Evolutionary conservation across 192 early-diverging fungal species (phyloP).

Genomic region (Lobosporangium transversale): DNA sequence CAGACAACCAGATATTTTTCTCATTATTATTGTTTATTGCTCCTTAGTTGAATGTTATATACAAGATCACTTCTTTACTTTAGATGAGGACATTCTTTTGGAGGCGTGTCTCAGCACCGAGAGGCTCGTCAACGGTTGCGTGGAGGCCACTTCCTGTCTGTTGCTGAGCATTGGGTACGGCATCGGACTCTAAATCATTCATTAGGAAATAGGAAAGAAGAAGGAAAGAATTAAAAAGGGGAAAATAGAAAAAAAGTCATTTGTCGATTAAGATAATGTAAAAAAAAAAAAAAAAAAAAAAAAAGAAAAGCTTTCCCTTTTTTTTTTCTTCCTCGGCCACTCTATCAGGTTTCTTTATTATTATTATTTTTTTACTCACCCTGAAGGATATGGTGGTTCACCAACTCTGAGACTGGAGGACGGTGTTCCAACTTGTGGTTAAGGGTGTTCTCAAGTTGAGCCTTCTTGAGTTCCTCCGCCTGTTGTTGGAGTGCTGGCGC

Average conservation of each 20-base stretch:
- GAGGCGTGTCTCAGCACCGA: background rate
- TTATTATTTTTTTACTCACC: constrained; percentile 26
- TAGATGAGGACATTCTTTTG: constrained; percentile 7
- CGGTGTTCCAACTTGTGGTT: constrained; percentile 68
- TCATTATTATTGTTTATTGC: background rate
- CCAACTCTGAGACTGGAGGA: constrained; percentile 61
- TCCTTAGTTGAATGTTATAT: background rate
- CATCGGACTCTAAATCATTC: constrained; percentile 46
- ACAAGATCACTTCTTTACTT: background rate
- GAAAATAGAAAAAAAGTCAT: background rate
- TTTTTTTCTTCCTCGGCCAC: no score
- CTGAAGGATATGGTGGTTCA: constrained; percentile 61
- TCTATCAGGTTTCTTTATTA: background rate
- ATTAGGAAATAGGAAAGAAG: background rate
- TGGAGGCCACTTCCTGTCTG: constrained; percentile 51
- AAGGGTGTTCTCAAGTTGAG: constrained; percentile 61
- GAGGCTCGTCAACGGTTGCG: constrained; percentile 51
- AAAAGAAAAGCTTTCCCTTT: background rate
- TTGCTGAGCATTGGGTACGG: constrained; percentile 58
- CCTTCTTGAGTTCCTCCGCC: constrained; percentile 57
- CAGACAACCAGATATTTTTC: no score
- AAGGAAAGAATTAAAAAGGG: background rate
- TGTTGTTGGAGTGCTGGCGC: constrained; percentile 61
- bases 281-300: background rate
- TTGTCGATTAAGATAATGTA: background rate